Conservation (phyloP, 2,329 filamentous ascomycete genomes). For the Thelonectria rubi region DNA sequence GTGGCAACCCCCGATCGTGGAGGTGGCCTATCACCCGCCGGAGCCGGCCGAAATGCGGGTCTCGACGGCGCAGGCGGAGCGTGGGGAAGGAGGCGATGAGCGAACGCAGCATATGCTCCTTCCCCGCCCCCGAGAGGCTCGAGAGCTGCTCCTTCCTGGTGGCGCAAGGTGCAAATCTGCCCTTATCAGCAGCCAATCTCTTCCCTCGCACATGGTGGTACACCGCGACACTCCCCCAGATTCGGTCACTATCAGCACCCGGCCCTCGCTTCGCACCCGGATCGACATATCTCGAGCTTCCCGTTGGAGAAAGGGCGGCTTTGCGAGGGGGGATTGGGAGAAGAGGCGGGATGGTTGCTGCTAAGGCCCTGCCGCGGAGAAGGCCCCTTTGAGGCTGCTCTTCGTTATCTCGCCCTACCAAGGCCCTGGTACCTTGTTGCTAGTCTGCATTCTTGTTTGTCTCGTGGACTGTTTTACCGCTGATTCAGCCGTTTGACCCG, state of each 20-base stretch:
- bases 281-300: constrained; percentile 28
- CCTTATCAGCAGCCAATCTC: constrained; percentile 40
- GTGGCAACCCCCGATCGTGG: constrained; percentile 45
- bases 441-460: constrained; percentile 4
- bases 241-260: background rate
- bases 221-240: background rate
- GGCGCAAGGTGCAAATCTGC: constrained; percentile 34
- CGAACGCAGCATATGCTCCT: constrained; percentile 12
- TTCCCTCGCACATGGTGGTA: constrained; percentile 9
- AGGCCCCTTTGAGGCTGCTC: constrained; percentile 26
- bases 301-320: constrained; percentile 28
- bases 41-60: constrained; percentile 44
- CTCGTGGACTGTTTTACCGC: constrained; percentile 15
- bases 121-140: constrained; percentile 27
- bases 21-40: constrained; percentile 37
- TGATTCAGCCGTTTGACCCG: constrained; percentile 11
- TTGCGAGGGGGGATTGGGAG: constrained; percentile 21
- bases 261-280: constrained; percentile 15
- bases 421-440: background rate
- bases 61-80: constrained; percentile 24
- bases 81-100: constrained; percentile 31
- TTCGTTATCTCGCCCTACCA: constrained; percentile 32
- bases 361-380: constrained; percentile 31
- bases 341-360: constrained; percentile 25
- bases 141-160: constrained; percentile 17